phyloP scores from a whole-genome alignment of 176 grass and related monocot species.

The Zoysia pacifica region DNA sequence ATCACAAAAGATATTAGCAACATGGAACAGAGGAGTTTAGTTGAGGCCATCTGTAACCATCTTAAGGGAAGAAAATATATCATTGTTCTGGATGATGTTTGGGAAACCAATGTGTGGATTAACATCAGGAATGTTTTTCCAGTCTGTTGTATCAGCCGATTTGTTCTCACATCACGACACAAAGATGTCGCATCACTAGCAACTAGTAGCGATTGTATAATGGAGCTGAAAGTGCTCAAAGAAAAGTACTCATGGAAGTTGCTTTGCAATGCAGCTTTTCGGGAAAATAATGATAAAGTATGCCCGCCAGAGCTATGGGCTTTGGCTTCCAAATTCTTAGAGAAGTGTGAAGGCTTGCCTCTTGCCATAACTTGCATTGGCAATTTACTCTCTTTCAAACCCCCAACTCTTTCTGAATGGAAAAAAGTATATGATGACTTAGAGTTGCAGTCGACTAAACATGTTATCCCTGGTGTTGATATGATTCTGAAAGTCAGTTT shows the following conservation, averaged over 20 bases:
- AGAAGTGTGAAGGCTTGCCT: slow-evolving; percentile 11
- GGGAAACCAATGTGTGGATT: slow-evolving; percentile 2
- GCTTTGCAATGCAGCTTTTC: not conserved
- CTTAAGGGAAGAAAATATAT: not conserved
- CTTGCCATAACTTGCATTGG: slow-evolving; percentile 20
- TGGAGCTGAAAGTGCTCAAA: not conserved
- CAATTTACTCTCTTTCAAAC: not conserved
- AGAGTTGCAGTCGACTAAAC: not conserved
- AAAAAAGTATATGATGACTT: not conserved
- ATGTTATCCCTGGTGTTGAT: not conserved
- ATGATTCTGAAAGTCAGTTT: slow-evolving; percentile 12
- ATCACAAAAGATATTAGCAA: rapidly evolving
- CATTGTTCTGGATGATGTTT: slow-evolving; percentile 24
- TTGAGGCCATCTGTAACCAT: not conserved
- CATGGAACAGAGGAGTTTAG: not conserved
- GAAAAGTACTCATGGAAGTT: not conserved
- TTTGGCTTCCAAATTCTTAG: not conserved
- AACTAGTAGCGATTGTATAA: not conserved
- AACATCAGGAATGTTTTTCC: slow-evolving; percentile 8
- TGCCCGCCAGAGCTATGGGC: not conserved
- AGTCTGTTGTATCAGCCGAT: not conserved
- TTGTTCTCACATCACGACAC: slow-evolving; percentile 30
- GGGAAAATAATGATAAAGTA: not conserved
- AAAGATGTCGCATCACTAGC: not conserved
- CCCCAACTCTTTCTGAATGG: not conserved